Conservation (phyloP, 257 asterid genomes). For the Rauvolfia tetraphylla region DNA sequence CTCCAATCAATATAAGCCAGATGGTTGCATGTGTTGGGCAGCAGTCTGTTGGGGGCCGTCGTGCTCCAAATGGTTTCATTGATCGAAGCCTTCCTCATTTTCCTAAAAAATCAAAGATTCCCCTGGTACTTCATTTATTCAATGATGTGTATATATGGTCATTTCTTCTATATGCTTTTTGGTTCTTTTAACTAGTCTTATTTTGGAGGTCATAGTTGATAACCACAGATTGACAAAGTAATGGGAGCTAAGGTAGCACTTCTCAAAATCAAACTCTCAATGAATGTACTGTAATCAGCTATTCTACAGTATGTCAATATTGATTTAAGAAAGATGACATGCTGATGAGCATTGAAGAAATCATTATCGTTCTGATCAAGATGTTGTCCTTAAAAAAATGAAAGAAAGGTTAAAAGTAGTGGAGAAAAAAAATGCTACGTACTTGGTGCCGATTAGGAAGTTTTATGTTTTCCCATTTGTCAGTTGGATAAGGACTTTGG, state of each 20-base stretch:
- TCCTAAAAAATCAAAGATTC: slow-evolving; percentile 72
- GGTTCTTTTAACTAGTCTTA: background rate
- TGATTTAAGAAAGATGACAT: background rate
- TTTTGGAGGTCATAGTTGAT: background rate
- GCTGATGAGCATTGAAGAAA: background rate
- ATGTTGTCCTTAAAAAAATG: background rate
- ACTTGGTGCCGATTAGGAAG: background rate
- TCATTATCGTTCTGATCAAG: background rate
- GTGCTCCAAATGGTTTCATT: slow-evolving; percentile 96
- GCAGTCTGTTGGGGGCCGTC: slow-evolving; percentile 89
- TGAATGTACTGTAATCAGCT: background rate
- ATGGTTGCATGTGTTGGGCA: slow-evolving; percentile 99
- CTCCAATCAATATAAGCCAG: slow-evolving; percentile 93
- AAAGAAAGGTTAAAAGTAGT: background rate
- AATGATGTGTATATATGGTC: background rate
- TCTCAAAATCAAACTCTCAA: background rate
- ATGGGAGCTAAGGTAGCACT: background rate
- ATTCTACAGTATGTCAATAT: background rate
- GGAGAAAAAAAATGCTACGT: background rate
- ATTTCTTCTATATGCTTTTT: slow-evolving; percentile 10
- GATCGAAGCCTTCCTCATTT: slow-evolving; percentile 97
- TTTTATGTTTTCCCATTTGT: background rate
- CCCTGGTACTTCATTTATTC: slow-evolving; percentile 49
- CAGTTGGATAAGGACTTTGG: background rate
- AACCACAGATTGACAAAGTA: background rate